Conservation (phyloP, 345 rosid species). For the Citrus inodora region DNA sequence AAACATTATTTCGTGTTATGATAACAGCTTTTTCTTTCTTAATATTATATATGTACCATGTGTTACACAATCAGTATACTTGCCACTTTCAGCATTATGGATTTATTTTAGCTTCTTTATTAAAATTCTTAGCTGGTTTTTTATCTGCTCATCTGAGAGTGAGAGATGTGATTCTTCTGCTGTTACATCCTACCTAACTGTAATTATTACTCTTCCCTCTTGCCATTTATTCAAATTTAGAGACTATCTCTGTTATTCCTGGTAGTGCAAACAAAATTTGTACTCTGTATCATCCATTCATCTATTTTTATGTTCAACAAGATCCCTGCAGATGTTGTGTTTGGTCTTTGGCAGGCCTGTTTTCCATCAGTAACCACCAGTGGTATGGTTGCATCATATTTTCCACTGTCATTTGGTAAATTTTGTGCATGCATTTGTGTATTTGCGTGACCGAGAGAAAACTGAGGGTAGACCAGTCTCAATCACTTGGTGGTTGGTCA, state of each 20-base stretch:
- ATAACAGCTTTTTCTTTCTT: neutral
- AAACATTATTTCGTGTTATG: neutral
- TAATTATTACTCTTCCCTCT: neutral
- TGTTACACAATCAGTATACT: neutral
- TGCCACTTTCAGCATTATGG: neutral
- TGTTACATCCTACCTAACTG: neutral
- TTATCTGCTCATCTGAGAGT: neutral
- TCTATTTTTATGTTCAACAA: neutral
- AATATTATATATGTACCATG: neutral
- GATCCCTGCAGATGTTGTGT: neutral
- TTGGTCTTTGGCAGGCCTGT: neutral
- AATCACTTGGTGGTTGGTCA: neutral
- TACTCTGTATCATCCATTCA: neutral
- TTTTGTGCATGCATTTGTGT: neutral
- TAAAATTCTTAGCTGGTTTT: neutral
- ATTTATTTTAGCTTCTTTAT: conserved; percentile 1
- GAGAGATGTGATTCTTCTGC: neutral
- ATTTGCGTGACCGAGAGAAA: neutral
- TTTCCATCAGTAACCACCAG: neutral
- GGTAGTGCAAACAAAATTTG: neutral
- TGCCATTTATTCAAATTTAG: neutral
- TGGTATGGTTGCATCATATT: neutral
- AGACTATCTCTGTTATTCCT: neutral
- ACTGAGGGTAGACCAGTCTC: neutral
- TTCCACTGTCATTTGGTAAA: neutral